Base-by-base conservation (phyloP, 352 stramenopile genomes). In the Halophytophthora batemanensis region DNA sequence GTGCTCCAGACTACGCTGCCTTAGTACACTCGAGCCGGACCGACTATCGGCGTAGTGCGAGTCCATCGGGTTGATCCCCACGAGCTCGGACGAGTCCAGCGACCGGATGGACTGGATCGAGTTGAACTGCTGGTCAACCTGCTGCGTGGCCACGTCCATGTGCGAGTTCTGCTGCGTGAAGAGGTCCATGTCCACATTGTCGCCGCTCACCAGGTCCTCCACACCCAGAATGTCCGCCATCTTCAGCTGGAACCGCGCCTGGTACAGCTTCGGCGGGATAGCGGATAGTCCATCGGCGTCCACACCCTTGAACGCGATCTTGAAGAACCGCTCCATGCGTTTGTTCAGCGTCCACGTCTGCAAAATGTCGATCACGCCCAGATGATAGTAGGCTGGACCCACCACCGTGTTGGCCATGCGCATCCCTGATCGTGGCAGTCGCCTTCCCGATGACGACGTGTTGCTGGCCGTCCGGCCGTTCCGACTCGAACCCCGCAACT, bases 321-420 rank as follows among this genome's bases (percentile, higher is more conserved):
- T 97, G 50, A 91, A 69, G 39, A 95, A 84, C 5, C 86, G 78
- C 63, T 97, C 88, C 62, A 92, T 73, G 14, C 80, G 76, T 43
- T 97, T 97, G 39, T 90, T 48, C 15, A 90, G 64, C 29, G 86
- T 96, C 85, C 83, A 97, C 3, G 80, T 91, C 59, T 97, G 88
- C 53, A 97, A 43, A 56, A 97, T 96, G 48, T 97, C 88, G 53
- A 97, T 96, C 39, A 97, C 60, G 33, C 88, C 88, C 36, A 97
- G 60, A 59, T 96, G 85, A 56, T 96, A 97, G 61, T 94, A 91
- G 38, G 82, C 85, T 8, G 87, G 87, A 1, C 85, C 86, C 2
- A 94, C 83, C 15, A 96, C 82, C 12, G 83, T 90, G 59, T 93
- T 93, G 28, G 80, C 78, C 46, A 90, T 79, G 12, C 83, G 82